Evolutionary conservation across 2,329 filamentous ascomycete species (phyloP).

Genomic region (Fusarium udum): DNA sequence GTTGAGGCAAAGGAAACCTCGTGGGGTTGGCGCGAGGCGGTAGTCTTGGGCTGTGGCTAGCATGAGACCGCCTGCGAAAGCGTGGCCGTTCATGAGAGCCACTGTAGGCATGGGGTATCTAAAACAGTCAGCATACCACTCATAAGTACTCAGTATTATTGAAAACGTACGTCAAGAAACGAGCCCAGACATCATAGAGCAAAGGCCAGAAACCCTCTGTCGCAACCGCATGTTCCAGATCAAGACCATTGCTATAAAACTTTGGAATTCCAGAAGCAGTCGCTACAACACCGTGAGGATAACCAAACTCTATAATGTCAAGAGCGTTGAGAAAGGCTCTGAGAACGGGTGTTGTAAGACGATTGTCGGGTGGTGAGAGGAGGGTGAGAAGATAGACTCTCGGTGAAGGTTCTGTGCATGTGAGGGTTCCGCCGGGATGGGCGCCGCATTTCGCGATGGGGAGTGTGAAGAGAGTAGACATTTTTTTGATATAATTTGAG

Average conservation of each 20-base stretch:
- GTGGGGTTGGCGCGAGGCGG: conserved; percentile 74
- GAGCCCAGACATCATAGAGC: conserved; percentile 72
- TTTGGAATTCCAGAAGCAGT: conserved; percentile 80
- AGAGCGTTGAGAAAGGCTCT: conserved; percentile 74
- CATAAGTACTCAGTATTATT: no score
- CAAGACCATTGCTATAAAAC: conserved; percentile 87
- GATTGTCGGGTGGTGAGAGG: conserved; percentile 77
- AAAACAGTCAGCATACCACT: background rate
- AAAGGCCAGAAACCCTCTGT: conserved; percentile 70
- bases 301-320: conserved; percentile 75
- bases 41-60: conserved; percentile 85
- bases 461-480: conserved; percentile 54
- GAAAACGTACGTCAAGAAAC: conserved; percentile 56
- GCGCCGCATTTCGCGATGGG: conserved; percentile 60
- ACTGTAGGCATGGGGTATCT: conserved; percentile 83
- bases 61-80: conserved; percentile 86
- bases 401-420: conserved; percentile 68
- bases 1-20: conserved; percentile 82
- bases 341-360: conserved; percentile 75
- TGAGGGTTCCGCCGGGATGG: conserved; percentile 66
- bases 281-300: conserved; percentile 76
- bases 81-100: conserved; percentile 81
- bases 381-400: conserved; percentile 78
- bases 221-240: conserved; percentile 71
- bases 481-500: background rate